Percentiles rank a stretch among this genome's conserved stretches.
These are phyloP conservation scores for Xylariaceae sp. DNA, from an alignment of 2,329 filamentous ascomycete species.

Conservation along the genomic window DNA sequence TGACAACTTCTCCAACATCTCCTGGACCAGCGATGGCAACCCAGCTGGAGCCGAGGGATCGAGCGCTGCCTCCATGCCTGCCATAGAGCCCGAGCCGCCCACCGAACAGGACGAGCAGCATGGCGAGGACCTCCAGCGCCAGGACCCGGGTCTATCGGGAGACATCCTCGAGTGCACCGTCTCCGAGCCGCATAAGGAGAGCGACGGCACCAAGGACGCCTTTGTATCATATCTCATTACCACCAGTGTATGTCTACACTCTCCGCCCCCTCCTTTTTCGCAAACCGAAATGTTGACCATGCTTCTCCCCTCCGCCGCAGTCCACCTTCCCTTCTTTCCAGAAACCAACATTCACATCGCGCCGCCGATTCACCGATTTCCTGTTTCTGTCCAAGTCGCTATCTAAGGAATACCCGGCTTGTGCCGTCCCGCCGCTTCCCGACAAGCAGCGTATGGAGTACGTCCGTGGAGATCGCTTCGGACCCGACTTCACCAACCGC, in stretches of 20 bases:
- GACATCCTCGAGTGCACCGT: constrained; percentile 83
- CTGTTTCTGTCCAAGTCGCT: constrained; percentile 93
- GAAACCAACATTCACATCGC: constrained; percentile 71
- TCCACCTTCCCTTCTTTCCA: constrained; percentile 94
- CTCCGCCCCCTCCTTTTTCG: too few relatives aligned
- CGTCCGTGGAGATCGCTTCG: constrained; percentile 92
- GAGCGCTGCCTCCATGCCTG: constrained; percentile 18
- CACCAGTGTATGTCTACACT: constrained; percentile 64
- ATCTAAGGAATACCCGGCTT: constrained; percentile 80
- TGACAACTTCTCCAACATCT: constrained; percentile 77
- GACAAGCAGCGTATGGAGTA: constrained; percentile 99
- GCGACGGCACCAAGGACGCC: constrained; percentile 91
- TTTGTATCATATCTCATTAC: constrained; percentile 95
- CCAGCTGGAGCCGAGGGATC: constrained; percentile 31
- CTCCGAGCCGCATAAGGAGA: constrained; percentile 83
- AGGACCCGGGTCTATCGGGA: constrained; percentile 56
- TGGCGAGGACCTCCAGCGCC: constrained; percentile 42
- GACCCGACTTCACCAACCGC: constrained; percentile 83
- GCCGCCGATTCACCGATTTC: constrained; percentile 95
- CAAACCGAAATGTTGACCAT: background rate
- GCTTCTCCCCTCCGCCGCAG: constrained; percentile 42
- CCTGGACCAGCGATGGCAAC: constrained; percentile 65
- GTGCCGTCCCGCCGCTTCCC: constrained; percentile 87
- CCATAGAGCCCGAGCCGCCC: constrained; percentile 27
- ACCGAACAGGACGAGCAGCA: constrained; percentile 35